Evolutionary conservation across 495 filamentous ascomycete species (phyloP), one percentile per base, ranked within the genome.

Genomic region (Hypoxylon trugodes): DNA sequence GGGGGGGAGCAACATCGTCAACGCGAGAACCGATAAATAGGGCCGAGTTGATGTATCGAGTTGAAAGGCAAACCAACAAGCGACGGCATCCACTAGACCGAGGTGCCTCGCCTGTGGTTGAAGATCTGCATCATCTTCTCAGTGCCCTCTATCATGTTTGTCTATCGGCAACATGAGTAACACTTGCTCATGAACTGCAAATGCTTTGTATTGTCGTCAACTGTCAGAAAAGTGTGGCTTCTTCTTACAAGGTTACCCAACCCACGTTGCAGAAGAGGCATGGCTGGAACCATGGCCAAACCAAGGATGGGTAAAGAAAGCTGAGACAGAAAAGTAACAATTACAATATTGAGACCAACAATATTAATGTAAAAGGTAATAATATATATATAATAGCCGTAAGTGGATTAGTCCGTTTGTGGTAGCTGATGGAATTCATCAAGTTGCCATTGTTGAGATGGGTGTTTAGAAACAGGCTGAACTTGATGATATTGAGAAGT

Each of bases 41-140:
- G 64, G 51, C 64, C 64, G 64, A 67, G 64, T 62, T 43, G 33
- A 52, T 42, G 45, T 40, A 60, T 9, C 15, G 58, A 53, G 53
- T 41, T 62, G 47, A 45, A 54, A 48, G 53, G 33, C 42, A 62
- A 60, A 59, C 58, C 53, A 54, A 53, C 64, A 61, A 58, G 30
- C 42, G 36, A 62, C 56, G 64, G 53, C 58, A 61, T 61, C 64
- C 42, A 67, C 64, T 61, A 67, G 52, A 62, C 64, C 64, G 64
- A 62, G 36, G 16, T 18, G 36, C 28, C 15, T 33, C 30, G 47
- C 46, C 24, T 40, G 41, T 32, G 32, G 36, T 61, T 42, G 47
- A 61, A 40, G 65, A 65, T 65, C 65, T 63, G 24, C 59, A 35
- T 28, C 42, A 45, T 24, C 19, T 16, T 47, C 24, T n/a, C n/a